Conservation (phyloP, 257 asterid genomes). For the Cruciata laevipes region DNA sequence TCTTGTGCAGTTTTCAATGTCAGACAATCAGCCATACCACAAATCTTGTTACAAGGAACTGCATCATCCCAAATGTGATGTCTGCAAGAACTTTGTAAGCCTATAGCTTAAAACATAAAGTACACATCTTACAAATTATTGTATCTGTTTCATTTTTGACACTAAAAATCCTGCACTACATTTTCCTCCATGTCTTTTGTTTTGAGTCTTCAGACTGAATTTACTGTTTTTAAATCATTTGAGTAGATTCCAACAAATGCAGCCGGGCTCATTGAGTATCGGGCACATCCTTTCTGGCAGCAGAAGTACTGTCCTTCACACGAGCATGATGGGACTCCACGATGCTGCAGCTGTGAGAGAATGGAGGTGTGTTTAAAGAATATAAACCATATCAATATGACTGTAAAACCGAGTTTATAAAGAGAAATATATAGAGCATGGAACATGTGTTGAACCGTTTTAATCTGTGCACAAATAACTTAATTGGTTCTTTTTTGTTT, state of each 20-base stretch:
- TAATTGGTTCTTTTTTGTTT: neutral
- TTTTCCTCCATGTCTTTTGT: neutral
- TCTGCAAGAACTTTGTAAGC: constrained; percentile 88
- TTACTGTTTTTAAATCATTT: constrained; percentile 4
- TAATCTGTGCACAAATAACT: neutral
- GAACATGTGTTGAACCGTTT: neutral
- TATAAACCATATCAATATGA: neutral
- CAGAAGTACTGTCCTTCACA: constrained; percentile 95
- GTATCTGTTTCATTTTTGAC: too few species aligned
- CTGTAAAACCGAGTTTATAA: neutral
- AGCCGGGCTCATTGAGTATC: constrained; percentile 86
- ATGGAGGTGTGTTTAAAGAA: constrained; percentile 60
- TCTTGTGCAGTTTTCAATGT: constrained; percentile 73
- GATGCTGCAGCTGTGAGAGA: constrained; percentile 96
- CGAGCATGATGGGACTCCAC: constrained; percentile 90
- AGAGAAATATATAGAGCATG: neutral
- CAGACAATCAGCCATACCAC: constrained; percentile 75
- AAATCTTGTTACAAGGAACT: constrained; percentile 88
- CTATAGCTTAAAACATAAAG: neutral
- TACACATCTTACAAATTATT: neutral
- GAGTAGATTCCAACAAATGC: constrained; percentile 79
- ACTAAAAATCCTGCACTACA: neutral
- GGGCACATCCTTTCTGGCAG: constrained; percentile 99
- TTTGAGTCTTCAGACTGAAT: constrained; percentile 8
- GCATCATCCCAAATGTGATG: constrained; percentile 97